phyloP scores from a whole-genome alignment of 495 filamentous ascomycete species.

The Rusavskia elegans region DNA sequence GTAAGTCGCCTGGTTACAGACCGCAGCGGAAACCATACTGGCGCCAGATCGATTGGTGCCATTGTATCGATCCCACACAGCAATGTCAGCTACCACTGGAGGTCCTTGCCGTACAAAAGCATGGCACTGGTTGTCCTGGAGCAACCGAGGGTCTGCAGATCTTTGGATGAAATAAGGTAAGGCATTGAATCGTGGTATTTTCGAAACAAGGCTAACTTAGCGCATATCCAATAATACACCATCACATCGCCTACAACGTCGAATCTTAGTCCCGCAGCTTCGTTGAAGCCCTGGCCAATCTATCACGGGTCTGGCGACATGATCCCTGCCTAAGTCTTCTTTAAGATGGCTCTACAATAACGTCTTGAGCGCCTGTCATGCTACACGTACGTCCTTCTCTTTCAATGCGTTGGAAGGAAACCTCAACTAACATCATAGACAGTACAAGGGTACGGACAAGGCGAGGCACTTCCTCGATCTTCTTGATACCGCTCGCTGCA shows the following conservation, averaged over 20 bases:
- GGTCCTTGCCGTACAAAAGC: too few relatives aligned
- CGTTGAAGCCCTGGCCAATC: not conserved
- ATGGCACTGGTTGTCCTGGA: too few relatives aligned
- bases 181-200: too few relatives aligned
- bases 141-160: too few relatives aligned
- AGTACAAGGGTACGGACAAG: slow-evolving; percentile 44
- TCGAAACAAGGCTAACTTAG: too few relatives aligned
- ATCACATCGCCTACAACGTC: too few relatives aligned
- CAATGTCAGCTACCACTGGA: too few relatives aligned
- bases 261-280: not conserved
- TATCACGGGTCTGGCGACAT: too few relatives aligned
- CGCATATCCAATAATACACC: too few relatives aligned
- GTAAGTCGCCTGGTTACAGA: slow-evolving; percentile 47
- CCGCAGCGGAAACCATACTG: not conserved
- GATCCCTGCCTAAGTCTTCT: not conserved
- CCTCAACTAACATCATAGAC: slow-evolving; percentile 5
- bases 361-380: not conserved
- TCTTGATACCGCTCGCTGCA: slow-evolving; percentile 73
- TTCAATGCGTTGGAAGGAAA: not conserved
- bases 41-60: not conserved
- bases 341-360: not conserved
- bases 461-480: slow-evolving; percentile 60
- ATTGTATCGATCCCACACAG: not conserved
- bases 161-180: too few relatives aligned
- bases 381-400: not conserved